Base-by-base conservation (phyloP, 345 rosid genomes). In the Hibiscus syriacus region DNA sequence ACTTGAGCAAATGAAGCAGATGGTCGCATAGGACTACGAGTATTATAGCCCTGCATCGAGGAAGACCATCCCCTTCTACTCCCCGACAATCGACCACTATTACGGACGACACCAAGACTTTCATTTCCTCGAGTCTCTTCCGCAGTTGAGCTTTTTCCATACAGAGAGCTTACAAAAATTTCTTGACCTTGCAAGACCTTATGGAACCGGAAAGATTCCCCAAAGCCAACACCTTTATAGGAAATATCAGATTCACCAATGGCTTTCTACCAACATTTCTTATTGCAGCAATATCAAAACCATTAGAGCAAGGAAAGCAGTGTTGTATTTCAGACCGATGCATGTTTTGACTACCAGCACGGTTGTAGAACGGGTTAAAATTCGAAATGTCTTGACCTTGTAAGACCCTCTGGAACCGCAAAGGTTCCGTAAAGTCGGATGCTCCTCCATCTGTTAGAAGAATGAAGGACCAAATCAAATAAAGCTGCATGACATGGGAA, bases 381-480 rank as follows among this genome's bases (percentile, higher is more conserved):
- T 88, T 85, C 69, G 80, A 76, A 69, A 81, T 91, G 91, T 94
- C 99, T 94, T 94, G 99, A 94, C 99, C 99, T 94, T 91, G 99
- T 98, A 94, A 94, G 98, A 91, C 97, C 97, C 90, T 90, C 82
- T 83, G 99, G 92, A 92, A 88, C 81, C 98, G 79, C 39, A 74
- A 63, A 73, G 99, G 82, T 81, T 89, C 99, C 89, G 86, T 87
- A 73, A 86, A 89, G 98, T 88, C 95, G 46, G 92, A 66, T 73
- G 85, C 81, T 62, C 82, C 92, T 61, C 92, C 96, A 80, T 86
- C 97, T 90, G 85, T 25, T 34, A 60, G 17, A 41, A 45, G 55
- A 62, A 53, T 29, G 14, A 12, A 45, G n/a, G 48, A 14, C 64
- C 25, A 2, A 60, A 55, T 45, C 41, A 69, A 63, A 49, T 38